A percentile compares a stretch with the other conserved stretches of the same genome.
Conservation (phyloP, 805 yeast species). For the Pichia pseudocactophila region DNA sequence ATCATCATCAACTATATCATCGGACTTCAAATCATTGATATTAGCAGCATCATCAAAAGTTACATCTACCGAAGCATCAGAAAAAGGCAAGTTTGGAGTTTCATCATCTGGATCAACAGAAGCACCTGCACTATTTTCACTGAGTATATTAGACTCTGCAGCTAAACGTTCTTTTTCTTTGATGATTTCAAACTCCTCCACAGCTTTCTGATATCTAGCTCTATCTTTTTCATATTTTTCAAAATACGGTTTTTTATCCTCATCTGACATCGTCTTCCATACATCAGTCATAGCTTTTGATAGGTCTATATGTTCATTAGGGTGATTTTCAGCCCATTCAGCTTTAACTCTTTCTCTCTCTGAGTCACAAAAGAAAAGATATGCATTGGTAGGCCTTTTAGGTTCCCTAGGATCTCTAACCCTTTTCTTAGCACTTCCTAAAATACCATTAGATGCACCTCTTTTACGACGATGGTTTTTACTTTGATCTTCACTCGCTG, state of each 20-base stretch:
- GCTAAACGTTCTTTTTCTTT: conserved; percentile 17
- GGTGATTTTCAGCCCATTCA: conserved; percentile 42
- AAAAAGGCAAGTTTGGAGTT: background rate
- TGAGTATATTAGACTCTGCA: background rate
- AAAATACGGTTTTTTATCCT: conserved; percentile 62
- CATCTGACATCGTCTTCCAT: conserved; percentile 70
- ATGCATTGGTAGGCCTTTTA: conserved; percentile 85
- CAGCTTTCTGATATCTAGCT: conserved; percentile 63
- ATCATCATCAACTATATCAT: background rate
- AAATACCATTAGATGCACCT: conserved; percentile 12
- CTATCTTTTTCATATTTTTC: conserved; percentile 73
- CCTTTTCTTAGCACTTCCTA: conserved; percentile 21
- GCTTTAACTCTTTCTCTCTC: conserved; percentile 67
- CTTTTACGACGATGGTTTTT: conserved; percentile 10
- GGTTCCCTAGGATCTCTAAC: conserved; percentile 79
- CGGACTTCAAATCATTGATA: background rate
- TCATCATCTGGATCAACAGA: conserved; percentile 6
- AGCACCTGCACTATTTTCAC: background rate
- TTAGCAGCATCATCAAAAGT: background rate
- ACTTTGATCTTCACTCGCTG: too few species aligned
- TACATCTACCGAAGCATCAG: conserved; percentile 3
- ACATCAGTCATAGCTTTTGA: conserved; percentile 75
- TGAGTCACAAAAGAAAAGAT: conserved; percentile 75
- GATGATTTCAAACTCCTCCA: conserved; percentile 36
- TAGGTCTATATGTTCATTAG: conserved; percentile 51